Evolutionary conservation across 768 basidiomycete species (phyloP), one percentile per base, ranked within the genome.

Genomic region (Podaxis mareebaensis): DNA sequence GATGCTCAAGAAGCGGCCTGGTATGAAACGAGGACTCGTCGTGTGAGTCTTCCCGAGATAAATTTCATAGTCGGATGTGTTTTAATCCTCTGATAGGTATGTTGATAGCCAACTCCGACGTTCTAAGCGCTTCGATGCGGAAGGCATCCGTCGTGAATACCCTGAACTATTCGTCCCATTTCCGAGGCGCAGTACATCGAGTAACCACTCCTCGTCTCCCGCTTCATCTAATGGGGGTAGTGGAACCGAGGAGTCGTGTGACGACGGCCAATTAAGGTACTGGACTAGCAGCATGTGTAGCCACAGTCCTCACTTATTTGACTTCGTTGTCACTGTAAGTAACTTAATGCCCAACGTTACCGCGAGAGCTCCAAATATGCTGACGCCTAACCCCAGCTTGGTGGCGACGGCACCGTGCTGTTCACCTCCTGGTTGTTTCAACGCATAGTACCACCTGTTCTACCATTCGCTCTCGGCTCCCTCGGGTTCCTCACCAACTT

Each of bases 361-460:
- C 56, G 24, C 40, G 12, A 61, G 26, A 33, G 2, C 13, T 36
- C 11, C 48, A 13, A 57, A 58, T 51, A 54, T 57, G 73, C 36
- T 70, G 68, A 26, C 58, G 38, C 44, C 26, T 28, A 60, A 58
- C 38, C 53, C 40, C 48, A 98, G 96, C 89, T 99, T 65, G 97
- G 97, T 53, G 97, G 97, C 10, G 97, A 99, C 73, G 97, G 97
- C 13, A 99, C 97, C 0, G 96, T 99, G 2, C 85, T 99, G 15
- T 99, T 98, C 78, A 97, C 97, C 4, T 99, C 97, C 3, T 99
- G 97, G 97, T 81, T 99, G 36, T 99, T 99, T 80, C 97, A 99
- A 74, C 88, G 89, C 58, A 94, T 99, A 70, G 97, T 99, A 15
- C 97, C 97, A n/a, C 97, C 97, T 12, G 95, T 99, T 40, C 89